These are phyloP conservation scores for Flaveria trinervia DNA, from an alignment of 129 eudicot species.

Conservation along the genomic window DNA sequence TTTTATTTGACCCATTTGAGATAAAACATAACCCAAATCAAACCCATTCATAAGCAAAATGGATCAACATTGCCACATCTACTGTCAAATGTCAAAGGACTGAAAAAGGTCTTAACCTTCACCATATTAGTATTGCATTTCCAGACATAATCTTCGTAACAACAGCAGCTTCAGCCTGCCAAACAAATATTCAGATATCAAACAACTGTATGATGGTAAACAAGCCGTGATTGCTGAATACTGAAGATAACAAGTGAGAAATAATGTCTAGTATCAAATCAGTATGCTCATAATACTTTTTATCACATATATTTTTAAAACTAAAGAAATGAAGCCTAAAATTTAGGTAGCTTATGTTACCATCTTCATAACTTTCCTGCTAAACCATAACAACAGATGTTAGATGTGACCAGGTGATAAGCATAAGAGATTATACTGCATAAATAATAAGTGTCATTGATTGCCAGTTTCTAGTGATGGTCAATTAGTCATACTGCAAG, in stretches of 20 bases:
- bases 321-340: background rate
- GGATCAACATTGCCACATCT: background rate
- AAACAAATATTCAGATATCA: slow-evolving; percentile 22
- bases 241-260: slow-evolving; percentile 18
- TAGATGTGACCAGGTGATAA: background rate
- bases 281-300: background rate
- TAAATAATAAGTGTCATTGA: background rate
- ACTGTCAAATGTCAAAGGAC: background rate
- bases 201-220: background rate
- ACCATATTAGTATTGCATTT: slow-evolving; percentile 48
- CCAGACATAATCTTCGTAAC: slow-evolving; percentile 62
- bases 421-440: background rate
- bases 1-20: background rate
- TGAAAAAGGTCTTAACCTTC: slow-evolving; percentile 52
- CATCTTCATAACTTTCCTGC: slow-evolving; percentile 18
- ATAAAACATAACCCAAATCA: background rate
- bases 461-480: slow-evolving; percentile 4
- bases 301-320: background rate
- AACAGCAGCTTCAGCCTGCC: slow-evolving; percentile 88
- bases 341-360: slow-evolving; percentile 3
- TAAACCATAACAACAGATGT: slow-evolving; percentile 15
- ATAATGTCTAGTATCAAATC: slow-evolving; percentile 8
- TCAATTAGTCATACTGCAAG: slow-evolving; percentile 14
- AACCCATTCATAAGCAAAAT: slow-evolving; percentile 5
- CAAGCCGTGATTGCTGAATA: background rate